These are phyloP conservation scores for Termitomyces sp. DNA, from an alignment of 768 basidiomycete species.

Conservation along the genomic window DNA sequence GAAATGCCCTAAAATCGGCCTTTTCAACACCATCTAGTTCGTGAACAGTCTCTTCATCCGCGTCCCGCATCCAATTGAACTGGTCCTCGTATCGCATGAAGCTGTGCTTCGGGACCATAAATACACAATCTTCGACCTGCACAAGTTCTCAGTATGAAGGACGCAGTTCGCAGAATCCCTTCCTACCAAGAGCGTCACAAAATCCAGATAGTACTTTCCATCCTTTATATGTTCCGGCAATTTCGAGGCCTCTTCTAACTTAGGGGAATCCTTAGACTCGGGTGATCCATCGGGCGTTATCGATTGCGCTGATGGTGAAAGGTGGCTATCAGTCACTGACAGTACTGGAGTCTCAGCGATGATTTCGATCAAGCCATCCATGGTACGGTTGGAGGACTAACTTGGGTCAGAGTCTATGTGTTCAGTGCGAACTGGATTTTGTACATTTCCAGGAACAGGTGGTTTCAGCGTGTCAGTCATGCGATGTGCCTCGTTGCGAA, in stretches of 20 bases:
- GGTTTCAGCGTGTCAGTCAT: no score
- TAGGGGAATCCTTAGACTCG: not conserved
- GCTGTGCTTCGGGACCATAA: slow-evolving; percentile 3
- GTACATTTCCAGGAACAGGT: no score
- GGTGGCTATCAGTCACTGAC: no score
- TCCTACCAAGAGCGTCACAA: slow-evolving; percentile 1
- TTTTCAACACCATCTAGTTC: not conserved
- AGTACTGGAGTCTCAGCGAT: no score
- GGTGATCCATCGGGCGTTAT: not conserved
- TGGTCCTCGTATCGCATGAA: not conserved
- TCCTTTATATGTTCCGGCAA: not conserved
- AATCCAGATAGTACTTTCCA: not conserved
- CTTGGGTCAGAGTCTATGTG: no score
- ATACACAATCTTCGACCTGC: slow-evolving; percentile 1
- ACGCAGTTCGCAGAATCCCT: not conserved
- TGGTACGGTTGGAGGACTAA: no score
- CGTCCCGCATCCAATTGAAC: not conserved
- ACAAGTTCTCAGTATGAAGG: not conserved
- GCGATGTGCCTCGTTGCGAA: no score
- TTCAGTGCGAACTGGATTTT: no score
- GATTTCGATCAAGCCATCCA: no score
- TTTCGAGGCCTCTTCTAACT: not conserved
- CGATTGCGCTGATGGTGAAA: no score
- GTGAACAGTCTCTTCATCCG: not conserved
- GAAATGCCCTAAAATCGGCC: slow-evolving; percentile 2